phyloP scores from a whole-genome alignment of 345 rosid species.

The Euphorbia pulcherrima region DNA sequence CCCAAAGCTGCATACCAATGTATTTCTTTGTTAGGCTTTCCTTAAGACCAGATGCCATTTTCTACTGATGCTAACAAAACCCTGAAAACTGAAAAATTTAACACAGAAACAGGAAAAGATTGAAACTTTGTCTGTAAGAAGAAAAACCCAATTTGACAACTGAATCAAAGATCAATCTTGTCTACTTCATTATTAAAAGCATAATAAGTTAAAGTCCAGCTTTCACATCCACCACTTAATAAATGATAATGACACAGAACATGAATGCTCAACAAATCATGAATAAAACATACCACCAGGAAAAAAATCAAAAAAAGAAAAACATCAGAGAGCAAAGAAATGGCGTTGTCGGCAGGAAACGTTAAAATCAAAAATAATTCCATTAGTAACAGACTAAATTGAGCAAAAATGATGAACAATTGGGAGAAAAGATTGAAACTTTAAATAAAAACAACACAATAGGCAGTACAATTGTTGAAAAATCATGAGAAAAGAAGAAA shows the following conservation, averaged over 20 bases:
- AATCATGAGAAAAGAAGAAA: not conserved
- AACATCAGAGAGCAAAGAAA: conserved; percentile 3
- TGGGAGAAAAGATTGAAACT: not conserved
- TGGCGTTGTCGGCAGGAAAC: not conserved
- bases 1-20: conserved; percentile 67
- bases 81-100: conserved; percentile 27
- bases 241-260: conserved; percentile 2
- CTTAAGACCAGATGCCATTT: conserved; percentile 67
- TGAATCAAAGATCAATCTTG: not conserved
- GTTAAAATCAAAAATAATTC: not conserved
- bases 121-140: not conserved
- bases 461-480: not conserved
- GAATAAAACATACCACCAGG: conserved; percentile 9
- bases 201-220: not conserved
- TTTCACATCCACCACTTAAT: not conserved
- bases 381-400: not conserved
- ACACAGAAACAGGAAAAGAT: not conserved
- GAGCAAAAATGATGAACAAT: not conserved
- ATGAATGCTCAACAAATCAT: conserved; percentile 11
- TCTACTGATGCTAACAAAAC: conserved; percentile 21
- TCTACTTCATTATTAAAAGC: not conserved
- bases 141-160: not conserved
- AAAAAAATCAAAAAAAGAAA: not conserved
- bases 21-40: conserved; percentile 46
- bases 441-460: not conserved